A percentile compares a stretch with the other conserved stretches of the same genome.
phyloP scores from a whole-genome alignment of 768 basidiomycete genomes.

The Chalciporus sphaerocephalus region DNA sequence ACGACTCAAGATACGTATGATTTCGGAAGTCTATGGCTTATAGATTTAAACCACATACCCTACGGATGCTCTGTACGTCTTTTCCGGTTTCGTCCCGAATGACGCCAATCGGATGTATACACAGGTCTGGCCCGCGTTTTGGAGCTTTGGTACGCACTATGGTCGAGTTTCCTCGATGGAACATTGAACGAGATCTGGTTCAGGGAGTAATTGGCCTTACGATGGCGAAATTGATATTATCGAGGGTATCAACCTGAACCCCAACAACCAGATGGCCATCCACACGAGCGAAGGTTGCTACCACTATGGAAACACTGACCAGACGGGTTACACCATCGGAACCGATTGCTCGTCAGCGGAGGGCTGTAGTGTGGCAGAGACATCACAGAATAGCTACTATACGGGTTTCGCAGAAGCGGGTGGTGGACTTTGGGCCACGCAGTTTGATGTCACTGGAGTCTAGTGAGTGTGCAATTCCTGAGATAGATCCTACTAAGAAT shows the following conservation, averaged over 20 bases:
- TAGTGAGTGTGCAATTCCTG: slow-evolving; percentile 31
- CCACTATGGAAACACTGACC: slow-evolving; percentile 26
- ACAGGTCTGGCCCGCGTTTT: slow-evolving; percentile 32
- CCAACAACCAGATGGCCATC: slow-evolving; percentile 53
- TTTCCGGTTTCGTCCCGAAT: slow-evolving; percentile 3
- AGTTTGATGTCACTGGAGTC: slow-evolving; percentile 57
- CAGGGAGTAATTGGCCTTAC: slow-evolving; percentile 37
- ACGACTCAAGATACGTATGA: slow-evolving; percentile 41
- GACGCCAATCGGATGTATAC: not conserved
- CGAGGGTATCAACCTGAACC: slow-evolving; percentile 53
- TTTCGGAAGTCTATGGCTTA: slow-evolving; percentile 43
- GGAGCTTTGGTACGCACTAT: slow-evolving; percentile 25
- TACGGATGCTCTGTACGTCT: slow-evolving; percentile 54
- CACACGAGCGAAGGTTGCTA: slow-evolving; percentile 44
- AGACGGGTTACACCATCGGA: slow-evolving; percentile 31
- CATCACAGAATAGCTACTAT: slow-evolving; percentile 27
- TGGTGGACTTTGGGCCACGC: slow-evolving; percentile 67
- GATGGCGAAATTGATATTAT: slow-evolving; percentile 58
- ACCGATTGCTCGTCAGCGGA: slow-evolving; percentile 22
- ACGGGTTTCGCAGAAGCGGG: slow-evolving; percentile 31
- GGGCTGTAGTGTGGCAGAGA: slow-evolving; percentile 31
- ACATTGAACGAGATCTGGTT: not conserved
- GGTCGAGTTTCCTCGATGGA: not conserved
- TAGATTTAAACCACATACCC: slow-evolving; percentile 46
- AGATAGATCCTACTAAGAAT: slow-evolving; percentile 1